Evolutionary conservation across 345 rosid genomes (phyloP), one percentile per base, ranked within the genome.

Genomic region (Iberis pinnata): DNA sequence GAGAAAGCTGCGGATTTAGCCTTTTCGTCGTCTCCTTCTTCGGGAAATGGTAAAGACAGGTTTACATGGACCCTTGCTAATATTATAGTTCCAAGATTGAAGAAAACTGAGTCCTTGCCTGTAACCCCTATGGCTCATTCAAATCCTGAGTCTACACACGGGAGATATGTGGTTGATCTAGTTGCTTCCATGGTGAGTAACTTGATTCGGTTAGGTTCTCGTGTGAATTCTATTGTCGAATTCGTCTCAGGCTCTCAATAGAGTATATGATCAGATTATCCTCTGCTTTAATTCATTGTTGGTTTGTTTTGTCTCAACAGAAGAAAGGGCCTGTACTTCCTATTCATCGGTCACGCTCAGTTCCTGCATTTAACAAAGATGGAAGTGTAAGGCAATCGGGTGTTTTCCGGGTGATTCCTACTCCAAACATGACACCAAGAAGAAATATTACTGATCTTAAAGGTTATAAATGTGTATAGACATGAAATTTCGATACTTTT

Each of bases 61-160:
- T 70, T 76, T 59, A 78, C 82, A 15, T 57, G 75, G 63, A 84
- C 92, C 26, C 61, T 87, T 35, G 56, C 82, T 18, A 79, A 75
- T 68, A 42, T 84, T 46, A 71, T 90, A 63, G 65, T 82, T 24
- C 76, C 84, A 4, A 75, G 73, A 66, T 27, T 16, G 33, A 86
- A 70, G 71, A 76, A 57, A 53, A 53, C 92, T 25, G 78, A 80
- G 50, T 87, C 95, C 9, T 72, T 79, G 37, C 98, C 96, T 0
- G 79, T 66, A 61, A 79, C 84, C 25, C 95, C 85, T 8, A 61
- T 64, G 43, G 62, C 82, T 56, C 93, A 76, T 68, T 90, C 95
- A n/a, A 87, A 84, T 68, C 98, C 95, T 1, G 98, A 77, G 79
- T 87, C 98, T n/a, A 69, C 16, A 49, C 95, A 90, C 53, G 96